Base-by-base conservation (phyloP, 768 basidiomycete species). In the Boletus coccyginus region DNA sequence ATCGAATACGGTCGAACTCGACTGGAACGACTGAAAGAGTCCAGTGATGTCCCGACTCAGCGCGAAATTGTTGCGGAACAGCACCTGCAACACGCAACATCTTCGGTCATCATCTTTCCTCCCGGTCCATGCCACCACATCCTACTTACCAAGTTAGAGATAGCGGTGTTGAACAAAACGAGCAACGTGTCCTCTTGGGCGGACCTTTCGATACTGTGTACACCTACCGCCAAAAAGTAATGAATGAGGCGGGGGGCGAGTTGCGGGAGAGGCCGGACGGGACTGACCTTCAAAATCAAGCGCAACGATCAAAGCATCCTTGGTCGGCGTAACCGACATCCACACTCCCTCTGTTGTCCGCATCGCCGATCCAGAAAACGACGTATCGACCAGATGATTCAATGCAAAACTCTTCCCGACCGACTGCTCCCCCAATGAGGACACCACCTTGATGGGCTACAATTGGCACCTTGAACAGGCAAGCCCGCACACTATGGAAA, bases 361-460 rank as follows among this genome's bases (percentile, higher is more conserved):
- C 82, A 86, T 84, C 0, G 84, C 85, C 10, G 78, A 81, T 1
- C 85, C 85, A 9, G 83, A 83, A 60, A 87, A 86, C 0, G 85
- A 86, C 0, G 84, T 83, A 60, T 86, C 85, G 1, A 75, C 77
- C 7, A 87, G 71, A 58, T 86, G 85, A 50, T 86, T 85, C 38
- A 86, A 64, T 0, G 79, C 71, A 51, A 77, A 86, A 50, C 78
- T 81, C 60, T 85, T 85, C 1, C 84, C 85, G 1, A 86, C 84
- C 0, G 82, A 85, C 62, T 86, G 85, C 63, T 85, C 84, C 1
- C 84, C 84, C 85, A 86, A 85, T 0, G 85, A 86, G 0, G 84
- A 83, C 2, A 86, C 84, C 4, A 86, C 85, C 58, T 77, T 79
- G 14, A 86, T 83, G 2, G 83, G 84, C 81, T 85, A 38, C 46